phyloP scores from a whole-genome alignment of 257 asterid genomes.

The Solanum clarkiae region DNA sequence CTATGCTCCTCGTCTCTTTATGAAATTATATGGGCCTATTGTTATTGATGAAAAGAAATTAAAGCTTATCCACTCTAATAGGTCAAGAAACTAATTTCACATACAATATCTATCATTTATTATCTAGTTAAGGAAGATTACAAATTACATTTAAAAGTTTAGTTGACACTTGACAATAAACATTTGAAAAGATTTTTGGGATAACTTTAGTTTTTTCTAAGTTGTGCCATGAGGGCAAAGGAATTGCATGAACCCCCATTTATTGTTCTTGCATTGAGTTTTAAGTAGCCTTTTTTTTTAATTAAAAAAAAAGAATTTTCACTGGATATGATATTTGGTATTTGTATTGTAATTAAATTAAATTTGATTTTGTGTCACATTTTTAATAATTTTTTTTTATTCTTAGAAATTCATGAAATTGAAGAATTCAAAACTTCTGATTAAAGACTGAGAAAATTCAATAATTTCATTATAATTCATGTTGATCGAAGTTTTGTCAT shows the following conservation, averaged over 20 bases:
- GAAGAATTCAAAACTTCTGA: accelerated
- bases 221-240: neutral
- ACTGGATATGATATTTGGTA: neutral
- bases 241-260: neutral
- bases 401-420: neutral
- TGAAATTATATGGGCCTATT: too few relatives aligned
- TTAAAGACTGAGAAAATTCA: neutral
- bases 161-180: neutral
- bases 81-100: neutral
- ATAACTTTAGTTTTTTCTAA: neutral
- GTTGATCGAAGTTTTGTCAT: neutral
- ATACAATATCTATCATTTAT: neutral
- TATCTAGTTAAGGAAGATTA: neutral
- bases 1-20: too few relatives aligned
- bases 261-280: neutral
- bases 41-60: neutral
- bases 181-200: neutral
- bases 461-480: neutral
- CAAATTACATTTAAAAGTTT: neutral
- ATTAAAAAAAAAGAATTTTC: neutral
- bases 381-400: neutral
- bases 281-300: neutral
- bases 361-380: neutral
- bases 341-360: neutral
- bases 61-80: too few relatives aligned